Conservation (phyloP, 2,329 filamentous ascomycete species). For the Trichoderma sp. region DNA sequence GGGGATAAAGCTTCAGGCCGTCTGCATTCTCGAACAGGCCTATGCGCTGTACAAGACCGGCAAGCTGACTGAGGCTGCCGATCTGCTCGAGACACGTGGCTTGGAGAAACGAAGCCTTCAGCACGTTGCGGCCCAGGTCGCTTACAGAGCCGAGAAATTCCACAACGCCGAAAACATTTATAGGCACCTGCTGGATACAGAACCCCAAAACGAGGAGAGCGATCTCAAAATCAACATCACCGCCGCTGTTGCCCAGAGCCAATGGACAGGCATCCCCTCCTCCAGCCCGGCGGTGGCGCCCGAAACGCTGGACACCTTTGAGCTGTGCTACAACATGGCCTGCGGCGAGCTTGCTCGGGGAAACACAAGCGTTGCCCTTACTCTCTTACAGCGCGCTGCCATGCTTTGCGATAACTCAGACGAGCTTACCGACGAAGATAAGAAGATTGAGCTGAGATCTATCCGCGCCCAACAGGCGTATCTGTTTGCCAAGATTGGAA, state of each 20-base stretch:
- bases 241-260: conserved; percentile 70
- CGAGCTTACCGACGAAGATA: conserved; percentile 73
- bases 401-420: conserved; percentile 73
- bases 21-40: conserved; percentile 68
- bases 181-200: conserved; percentile 52
- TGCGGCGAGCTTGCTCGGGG: conserved; percentile 71
- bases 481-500: conserved; percentile 67
- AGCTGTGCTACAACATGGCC: conserved; percentile 79
- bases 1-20: conserved; percentile 60
- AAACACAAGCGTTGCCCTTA: conserved; percentile 63
- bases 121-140: conserved; percentile 65
- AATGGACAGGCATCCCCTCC: conserved; percentile 61
- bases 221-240: conserved; percentile 77
- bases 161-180: conserved; percentile 66
- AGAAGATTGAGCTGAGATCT: conserved; percentile 70
- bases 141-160: conserved; percentile 76
- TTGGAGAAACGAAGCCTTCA: conserved; percentile 41
- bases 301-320: conserved; percentile 70
- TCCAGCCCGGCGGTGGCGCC: conserved; percentile 49
- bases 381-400: conserved; percentile 69
- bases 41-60: conserved; percentile 86
- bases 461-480: conserved; percentile 78
- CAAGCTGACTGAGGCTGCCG: conserved; percentile 65
- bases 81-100: conserved; percentile 40
- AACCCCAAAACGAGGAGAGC: conserved; percentile 58